Evolutionary conservation across 2,329 filamentous ascomycete species (phyloP).

Genomic region (Fusarium sublunatum): DNA sequence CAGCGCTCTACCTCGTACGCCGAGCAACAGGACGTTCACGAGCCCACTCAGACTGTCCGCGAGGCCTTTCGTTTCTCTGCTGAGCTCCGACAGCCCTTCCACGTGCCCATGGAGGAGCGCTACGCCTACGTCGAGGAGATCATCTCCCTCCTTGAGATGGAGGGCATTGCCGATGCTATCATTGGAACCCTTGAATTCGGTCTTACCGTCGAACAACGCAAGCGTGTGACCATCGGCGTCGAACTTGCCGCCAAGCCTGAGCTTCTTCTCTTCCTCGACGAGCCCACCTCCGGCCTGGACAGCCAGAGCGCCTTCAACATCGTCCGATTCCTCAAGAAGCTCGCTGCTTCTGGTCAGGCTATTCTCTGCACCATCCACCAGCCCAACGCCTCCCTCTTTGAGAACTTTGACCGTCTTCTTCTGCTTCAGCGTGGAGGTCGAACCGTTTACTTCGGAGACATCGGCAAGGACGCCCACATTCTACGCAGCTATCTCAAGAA

Average conservation of each 20-base stretch:
- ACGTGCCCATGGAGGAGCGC: slow-evolving; percentile 65
- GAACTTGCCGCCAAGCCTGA: slow-evolving; percentile 87
- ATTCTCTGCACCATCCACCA: slow-evolving; percentile 94
- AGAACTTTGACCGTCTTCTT: slow-evolving; percentile 86
- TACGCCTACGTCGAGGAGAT: slow-evolving; percentile 71
- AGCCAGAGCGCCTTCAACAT: slow-evolving; percentile 78
- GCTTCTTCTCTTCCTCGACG: slow-evolving; percentile 80
- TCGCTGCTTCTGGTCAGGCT: slow-evolving; percentile 83
- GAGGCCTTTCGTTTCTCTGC: slow-evolving; percentile 73
- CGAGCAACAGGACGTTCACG: slow-evolving; percentile 72
- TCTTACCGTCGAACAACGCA: slow-evolving; percentile 72
- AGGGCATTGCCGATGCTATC: slow-evolving; percentile 67
- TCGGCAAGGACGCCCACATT: slow-evolving; percentile 77
- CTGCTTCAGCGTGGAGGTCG: slow-evolving; percentile 81
- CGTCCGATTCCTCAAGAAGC: slow-evolving; percentile 80
- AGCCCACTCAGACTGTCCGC: slow-evolving; percentile 70
- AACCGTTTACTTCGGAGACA: slow-evolving; percentile 87
- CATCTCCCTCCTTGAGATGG: slow-evolving; percentile 68
- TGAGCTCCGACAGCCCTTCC: slow-evolving; percentile 66
- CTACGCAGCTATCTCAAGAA: slow-evolving; percentile 73
- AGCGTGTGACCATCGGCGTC: slow-evolving; percentile 90
- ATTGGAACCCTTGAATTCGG: slow-evolving; percentile 74
- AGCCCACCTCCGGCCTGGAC: slow-evolving; percentile 78
- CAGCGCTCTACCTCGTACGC: slow-evolving; percentile 71
- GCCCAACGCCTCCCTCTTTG: slow-evolving; percentile 85